Evolutionary conservation across 352 stramenopile species (phyloP).

Genomic region (Globisporangium yorkense): DNA sequence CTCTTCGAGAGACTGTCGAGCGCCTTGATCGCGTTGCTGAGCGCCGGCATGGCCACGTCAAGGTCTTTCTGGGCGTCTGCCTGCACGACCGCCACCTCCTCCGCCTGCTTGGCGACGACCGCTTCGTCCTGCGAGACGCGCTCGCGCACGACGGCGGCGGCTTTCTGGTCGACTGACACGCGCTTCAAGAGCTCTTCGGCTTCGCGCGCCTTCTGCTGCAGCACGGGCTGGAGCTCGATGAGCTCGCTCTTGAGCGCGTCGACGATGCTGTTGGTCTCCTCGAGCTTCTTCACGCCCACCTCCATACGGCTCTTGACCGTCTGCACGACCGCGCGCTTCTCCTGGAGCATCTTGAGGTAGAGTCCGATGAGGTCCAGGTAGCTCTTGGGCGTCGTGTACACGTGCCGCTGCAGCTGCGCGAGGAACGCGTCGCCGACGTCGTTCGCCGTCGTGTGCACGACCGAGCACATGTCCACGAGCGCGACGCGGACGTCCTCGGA

Average conservation of each 20-base stretch:
- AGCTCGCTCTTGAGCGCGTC: conserved; percentile 91
- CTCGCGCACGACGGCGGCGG: conserved; percentile 84
- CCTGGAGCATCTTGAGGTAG: conserved; percentile 90
- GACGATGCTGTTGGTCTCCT: conserved; percentile 93
- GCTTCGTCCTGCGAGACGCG: conserved; percentile 90
- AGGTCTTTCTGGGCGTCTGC: conserved; percentile 92
- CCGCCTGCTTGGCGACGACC: conserved; percentile 86
- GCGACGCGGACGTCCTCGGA: conserved; percentile 61
- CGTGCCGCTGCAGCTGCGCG: conserved; percentile 81
- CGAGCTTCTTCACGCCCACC: conserved; percentile 90
- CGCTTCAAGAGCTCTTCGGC: conserved; percentile 90
- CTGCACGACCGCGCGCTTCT: conserved; percentile 79
- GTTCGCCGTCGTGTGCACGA: conserved; percentile 91
- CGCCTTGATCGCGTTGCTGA: conserved; percentile 87
- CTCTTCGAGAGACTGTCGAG: conserved; percentile 90
- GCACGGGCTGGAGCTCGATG: conserved; percentile 88
- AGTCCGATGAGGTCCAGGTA: conserved; percentile 95
- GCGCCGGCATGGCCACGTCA: conserved; percentile 89
- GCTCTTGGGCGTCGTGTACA: conserved; percentile 97
- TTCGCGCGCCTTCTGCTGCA: conserved; percentile 88
- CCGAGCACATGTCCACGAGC: conserved; percentile 90
- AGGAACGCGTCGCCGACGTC: conserved; percentile 87
- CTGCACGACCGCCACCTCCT: conserved; percentile 88
- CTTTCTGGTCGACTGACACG: conserved; percentile 90
- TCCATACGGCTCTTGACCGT: conserved; percentile 87